These are phyloP conservation scores for Paramyrothecium roridum DNA, from an alignment of 2,329 filamentous ascomycete genomes.

Conservation along the genomic window DNA sequence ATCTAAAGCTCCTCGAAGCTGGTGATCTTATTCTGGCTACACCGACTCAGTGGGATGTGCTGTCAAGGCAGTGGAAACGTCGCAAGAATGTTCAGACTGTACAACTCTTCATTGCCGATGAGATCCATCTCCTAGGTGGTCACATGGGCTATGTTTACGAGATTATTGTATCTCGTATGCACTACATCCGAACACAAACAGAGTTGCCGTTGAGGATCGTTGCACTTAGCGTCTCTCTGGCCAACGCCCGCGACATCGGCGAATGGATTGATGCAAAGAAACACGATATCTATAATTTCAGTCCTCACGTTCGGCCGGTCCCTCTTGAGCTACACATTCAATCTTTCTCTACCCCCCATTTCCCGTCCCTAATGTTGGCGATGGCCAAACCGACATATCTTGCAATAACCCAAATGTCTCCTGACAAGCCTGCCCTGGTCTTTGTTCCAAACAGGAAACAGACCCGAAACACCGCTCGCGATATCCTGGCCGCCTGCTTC, in stretches of 20 bases:
- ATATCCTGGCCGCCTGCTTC: constrained; percentile 82
- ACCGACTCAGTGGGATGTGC: constrained; percentile 89
- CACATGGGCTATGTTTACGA: constrained; percentile 88
- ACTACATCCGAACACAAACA: constrained; percentile 87
- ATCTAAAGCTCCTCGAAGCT: constrained; percentile 82
- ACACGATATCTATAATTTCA: constrained; percentile 99
- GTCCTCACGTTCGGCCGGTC: constrained; percentile 82
- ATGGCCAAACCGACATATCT: constrained; percentile 96
- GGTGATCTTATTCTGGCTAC: constrained; percentile 91
- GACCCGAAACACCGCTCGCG: constrained; percentile 79
- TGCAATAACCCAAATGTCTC: constrained; percentile 81
- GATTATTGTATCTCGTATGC: constrained; percentile 95
- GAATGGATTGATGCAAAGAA: constrained; percentile 98
- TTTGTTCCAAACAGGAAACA: constrained; percentile 96
- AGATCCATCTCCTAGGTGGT: constrained; percentile 89
- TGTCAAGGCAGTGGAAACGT: constrained; percentile 94
- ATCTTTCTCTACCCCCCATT: constrained; percentile 92
- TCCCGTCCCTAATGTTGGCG: constrained; percentile 95
- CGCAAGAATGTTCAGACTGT: constrained; percentile 93
- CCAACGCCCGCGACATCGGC: constrained; percentile 89
- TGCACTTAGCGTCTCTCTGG: constrained; percentile 84
- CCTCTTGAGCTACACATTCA: constrained; percentile 93
- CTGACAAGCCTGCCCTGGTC: constrained; percentile 84
- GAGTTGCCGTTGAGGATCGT: constrained; percentile 83
- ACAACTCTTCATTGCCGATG: constrained; percentile 89